Base-by-base conservation (phyloP, 2,329 filamentous ascomycete genomes). In the Stenocarpella maydis region DNA sequence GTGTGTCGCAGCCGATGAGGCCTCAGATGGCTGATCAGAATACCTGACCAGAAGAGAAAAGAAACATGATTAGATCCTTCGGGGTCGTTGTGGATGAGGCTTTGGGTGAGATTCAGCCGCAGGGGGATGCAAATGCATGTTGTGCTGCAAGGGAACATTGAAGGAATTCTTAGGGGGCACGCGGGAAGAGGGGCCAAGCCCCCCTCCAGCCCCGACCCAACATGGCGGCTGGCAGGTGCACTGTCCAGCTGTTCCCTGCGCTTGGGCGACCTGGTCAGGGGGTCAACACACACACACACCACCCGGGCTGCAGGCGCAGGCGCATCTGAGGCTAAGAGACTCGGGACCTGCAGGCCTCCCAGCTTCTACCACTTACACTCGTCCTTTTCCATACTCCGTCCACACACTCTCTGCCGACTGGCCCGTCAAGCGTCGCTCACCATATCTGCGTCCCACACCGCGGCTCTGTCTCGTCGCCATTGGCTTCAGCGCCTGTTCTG, bases 211-310 rank as follows among this genome's bases (percentile, higher is more conserved):
- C 49, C 21, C 21, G 28, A 61, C 34, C 53, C 53, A 52, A 54
- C 41, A 43, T 45, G 41, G 64, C 50, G 64, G 68, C 17, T 17
- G 64, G 54, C 68, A 70, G 68, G 68, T 63, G 69, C 66, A 65
- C 49, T 68, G 69, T 68, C 53, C 69, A 70, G 69, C 69, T 70
- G 69, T 64, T 43, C 53, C 50, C 34, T 58, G 15, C 58, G 60
- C 55, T 61, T 24, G 41, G 26, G 26, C 55, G 47, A 61, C 41
- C 41, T 70, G 68, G 53, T 66, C 68, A 53, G 65, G 64, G 54
- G 28, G 37, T 31, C 41, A 41, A 39, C 49, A 12, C 34, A 43
- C 50, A 41, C 50, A 39, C 39, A 15, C 49, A 54, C 24, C 43
- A 8, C 21, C 45, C 17, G 12, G 45, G 31, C 31, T 60, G 65